phyloP scores from a whole-genome alignment of 106 monocot species.

The Acorus gramineus region DNA sequence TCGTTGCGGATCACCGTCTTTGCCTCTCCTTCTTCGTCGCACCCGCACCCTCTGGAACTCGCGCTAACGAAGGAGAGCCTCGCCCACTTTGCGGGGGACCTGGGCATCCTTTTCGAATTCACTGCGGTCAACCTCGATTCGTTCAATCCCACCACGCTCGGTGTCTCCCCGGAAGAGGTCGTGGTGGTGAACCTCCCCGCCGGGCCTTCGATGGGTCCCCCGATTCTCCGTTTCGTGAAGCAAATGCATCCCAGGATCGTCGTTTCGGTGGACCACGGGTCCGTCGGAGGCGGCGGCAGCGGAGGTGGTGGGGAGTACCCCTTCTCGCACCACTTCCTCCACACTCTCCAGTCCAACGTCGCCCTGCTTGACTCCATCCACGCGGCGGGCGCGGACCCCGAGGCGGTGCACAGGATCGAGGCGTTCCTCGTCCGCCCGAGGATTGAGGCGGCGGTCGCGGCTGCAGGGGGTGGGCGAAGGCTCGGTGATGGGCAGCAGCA shows the following conservation, averaged over 20 bases:
- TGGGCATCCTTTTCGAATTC: constrained; percentile 69
- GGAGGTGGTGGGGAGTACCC: constrained; percentile 25
- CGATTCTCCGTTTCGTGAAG: constrained; percentile 55
- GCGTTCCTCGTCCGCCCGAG: constrained; percentile 61
- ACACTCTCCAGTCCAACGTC: constrained; percentile 42
- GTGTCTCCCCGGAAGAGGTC: constrained; percentile 29
- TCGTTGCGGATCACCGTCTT: constrained; percentile 58
- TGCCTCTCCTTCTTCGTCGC: constrained; percentile 34
- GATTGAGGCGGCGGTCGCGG: constrained; percentile 32
- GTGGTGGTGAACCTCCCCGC: constrained; percentile 74
- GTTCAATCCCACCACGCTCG: constrained; percentile 41
- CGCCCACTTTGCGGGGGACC: constrained; percentile 54
- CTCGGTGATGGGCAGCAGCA: background rate
- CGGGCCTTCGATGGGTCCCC: constrained; percentile 16
- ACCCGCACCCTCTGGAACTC: constrained; percentile 70
- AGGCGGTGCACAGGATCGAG: constrained; percentile 60
- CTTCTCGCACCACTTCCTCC: constrained; percentile 62
- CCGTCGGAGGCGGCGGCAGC: constrained; percentile 16
- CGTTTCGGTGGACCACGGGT: constrained; percentile 56
- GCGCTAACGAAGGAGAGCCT: constrained; percentile 65
- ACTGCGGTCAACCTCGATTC: constrained; percentile 44
- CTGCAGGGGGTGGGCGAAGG: constrained; percentile 21
- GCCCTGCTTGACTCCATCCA: constrained; percentile 85
- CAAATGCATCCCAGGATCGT: constrained; percentile 71
- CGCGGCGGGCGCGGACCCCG: constrained; percentile 42